phyloP scores from a whole-genome alignment of 495 filamentous ascomycete species.

The Xanthoparmelia taractica region DNA sequence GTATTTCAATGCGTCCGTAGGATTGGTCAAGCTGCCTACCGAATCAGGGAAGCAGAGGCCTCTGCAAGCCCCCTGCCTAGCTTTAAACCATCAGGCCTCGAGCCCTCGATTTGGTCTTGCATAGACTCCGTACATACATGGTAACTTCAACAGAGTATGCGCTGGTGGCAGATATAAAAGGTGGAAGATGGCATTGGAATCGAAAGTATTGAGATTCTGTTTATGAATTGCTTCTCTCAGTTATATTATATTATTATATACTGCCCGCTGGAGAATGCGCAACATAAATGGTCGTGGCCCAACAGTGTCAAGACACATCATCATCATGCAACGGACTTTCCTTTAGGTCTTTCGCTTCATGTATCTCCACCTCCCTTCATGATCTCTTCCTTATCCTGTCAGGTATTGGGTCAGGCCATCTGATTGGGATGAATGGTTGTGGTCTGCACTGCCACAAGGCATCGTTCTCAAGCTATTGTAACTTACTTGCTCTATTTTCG shows the following conservation, averaged over 20 bases:
- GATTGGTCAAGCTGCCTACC: conserved; percentile 7
- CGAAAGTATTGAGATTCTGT: background rate
- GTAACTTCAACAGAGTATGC: background rate
- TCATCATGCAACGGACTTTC: conserved; percentile 15
- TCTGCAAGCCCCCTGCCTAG: conserved; percentile 9
- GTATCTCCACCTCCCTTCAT: conserved; percentile 3
- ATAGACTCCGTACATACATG: background rate
- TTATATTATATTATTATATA: conserved; percentile 3
- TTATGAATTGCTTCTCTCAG: conserved; percentile 8
- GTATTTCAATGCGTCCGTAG: background rate
- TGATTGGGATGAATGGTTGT: background rate
- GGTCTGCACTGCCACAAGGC: background rate
- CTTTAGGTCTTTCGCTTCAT: background rate
- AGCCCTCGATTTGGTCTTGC: background rate
- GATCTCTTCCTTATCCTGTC: background rate
- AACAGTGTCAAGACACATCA: conserved; percentile 16
- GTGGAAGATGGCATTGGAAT: background rate
- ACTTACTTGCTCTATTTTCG: background rate
- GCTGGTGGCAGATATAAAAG: background rate
- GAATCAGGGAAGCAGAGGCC: conserved; percentile 8
- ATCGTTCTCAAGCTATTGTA: background rate
- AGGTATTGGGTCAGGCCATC: background rate
- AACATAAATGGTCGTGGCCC: background rate
- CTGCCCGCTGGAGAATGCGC: conserved; percentile 4
- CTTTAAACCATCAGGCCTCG: conserved; percentile 1